A percentile compares a stretch with the other conserved stretches of the same genome.
phyloP scores from a whole-genome alignment of 176 grass and related monocot genomes.

The Avena atlantica region DNA sequence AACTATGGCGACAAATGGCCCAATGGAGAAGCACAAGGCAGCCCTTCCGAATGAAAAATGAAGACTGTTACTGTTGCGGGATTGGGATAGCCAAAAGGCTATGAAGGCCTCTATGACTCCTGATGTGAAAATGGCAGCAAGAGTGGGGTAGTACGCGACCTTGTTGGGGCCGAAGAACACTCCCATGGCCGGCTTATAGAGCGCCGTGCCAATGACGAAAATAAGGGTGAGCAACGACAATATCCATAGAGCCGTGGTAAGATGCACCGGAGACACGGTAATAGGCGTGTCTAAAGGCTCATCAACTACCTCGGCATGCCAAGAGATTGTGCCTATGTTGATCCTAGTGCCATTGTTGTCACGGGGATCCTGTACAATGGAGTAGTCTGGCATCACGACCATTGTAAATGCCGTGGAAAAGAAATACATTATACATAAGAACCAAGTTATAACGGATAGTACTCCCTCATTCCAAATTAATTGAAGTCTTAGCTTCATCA shows the following conservation, averaged over 20 bases:
- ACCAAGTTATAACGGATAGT: no score
- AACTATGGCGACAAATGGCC: neutral
- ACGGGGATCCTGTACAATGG: no score
- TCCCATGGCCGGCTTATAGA: neutral
- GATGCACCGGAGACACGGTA: neutral
- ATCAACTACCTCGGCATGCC: neutral
- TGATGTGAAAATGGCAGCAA: neutral
- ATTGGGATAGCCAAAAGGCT: neutral
- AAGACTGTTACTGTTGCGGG: neutral
- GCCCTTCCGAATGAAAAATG: neutral
- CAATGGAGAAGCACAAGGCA: neutral
- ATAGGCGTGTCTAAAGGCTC: no score
- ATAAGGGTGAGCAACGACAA: neutral
- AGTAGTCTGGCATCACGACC: no score
- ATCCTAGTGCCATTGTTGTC: neutral
- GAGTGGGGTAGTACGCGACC: neutral
- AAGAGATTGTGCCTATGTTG: neutral
- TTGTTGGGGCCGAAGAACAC: neutral
- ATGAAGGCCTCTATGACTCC: neutral
- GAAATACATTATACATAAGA: no score
- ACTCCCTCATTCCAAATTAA: no score
- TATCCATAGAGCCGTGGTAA: neutral
- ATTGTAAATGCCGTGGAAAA: no score
- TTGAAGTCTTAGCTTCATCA: no score
- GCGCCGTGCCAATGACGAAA: neutral